Base-by-base conservation (phyloP, 441 rosid genomes). In the Biscutella auriculata region DNA sequence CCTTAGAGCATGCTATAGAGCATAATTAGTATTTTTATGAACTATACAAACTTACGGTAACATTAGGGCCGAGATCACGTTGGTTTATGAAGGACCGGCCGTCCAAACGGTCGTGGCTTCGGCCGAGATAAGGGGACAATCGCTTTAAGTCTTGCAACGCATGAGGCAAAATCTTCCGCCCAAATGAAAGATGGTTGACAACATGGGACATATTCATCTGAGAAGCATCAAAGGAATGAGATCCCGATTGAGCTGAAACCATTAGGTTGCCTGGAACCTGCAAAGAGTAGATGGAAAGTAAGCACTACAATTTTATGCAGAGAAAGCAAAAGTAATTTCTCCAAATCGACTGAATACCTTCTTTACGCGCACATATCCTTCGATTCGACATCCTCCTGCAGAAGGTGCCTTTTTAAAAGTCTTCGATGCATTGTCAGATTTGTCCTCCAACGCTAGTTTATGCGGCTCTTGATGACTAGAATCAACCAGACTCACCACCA, bases 181-280 rank as follows among this genome's bases (percentile, higher is more conserved):
- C 99, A 62, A 94, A 94, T 12, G 95, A 85, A 65, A 94, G 76
- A 73, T 94, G 97, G 63, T 80, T 73, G 62, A 94, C 77, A 61
- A 85, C 83, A 68, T 94, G 99, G 35, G 99, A 94, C 97, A 94
- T 74, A 76, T 94, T 89, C 96, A 94, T 85, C 69, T 76, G 79
- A 41, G 95, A 70, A 57, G 92, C 14, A 73, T 94, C 99, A 60
- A 94, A 94, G 9, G 99, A 94, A 82, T 94, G 99, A 69, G 94
- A 60, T 66, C 78, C 85, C 16, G 99, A 94, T 50, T 75, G 88
- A 75, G 96, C 99, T 66, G 97, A 76, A 43, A 94, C 61, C 45
- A 90, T 58, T 16, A 94, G 91, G 82, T 84, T 82, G 43, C 99
- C 99, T 8, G 97, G 97, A 67, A 94, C 97, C 99, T 94, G 80